Percentiles rank a stretch among this genome's conserved stretches.
Evolutionary conservation across 176 grass and related monocot genomes (phyloP).

Genomic region (Areca catechu): DNA sequence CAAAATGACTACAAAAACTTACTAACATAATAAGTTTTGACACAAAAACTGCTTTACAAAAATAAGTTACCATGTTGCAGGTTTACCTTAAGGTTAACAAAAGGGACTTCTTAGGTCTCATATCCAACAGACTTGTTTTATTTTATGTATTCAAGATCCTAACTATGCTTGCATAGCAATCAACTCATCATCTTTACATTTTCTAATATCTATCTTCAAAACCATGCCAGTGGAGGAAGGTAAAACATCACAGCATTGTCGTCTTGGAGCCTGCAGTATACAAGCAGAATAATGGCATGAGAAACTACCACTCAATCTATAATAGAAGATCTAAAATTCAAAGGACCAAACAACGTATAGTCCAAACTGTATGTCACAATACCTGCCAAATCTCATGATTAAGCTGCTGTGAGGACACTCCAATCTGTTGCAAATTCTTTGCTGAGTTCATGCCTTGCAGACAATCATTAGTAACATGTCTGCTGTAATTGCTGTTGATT

Average conservation of each 20-base stretch:
- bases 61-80: too few species aligned
- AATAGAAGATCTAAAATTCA: neutral
- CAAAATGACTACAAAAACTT: too few species aligned
- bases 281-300: conserved; percentile 5
- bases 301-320: conserved; percentile 4
- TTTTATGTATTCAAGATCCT: neutral
- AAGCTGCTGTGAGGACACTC: conserved; percentile 35
- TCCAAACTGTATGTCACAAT: neutral
- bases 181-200: conserved; percentile 82
- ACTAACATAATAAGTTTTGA: too few species aligned
- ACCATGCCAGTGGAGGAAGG: conserved; percentile 43
- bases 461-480: conserved; percentile 42
- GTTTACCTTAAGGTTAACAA: neutral
- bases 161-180: conserved; percentile 60
- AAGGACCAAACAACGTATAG: neutral
- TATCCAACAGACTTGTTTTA: neutral
- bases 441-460: conserved; percentile 20
- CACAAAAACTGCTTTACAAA: too few species aligned
- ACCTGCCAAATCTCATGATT: conserved; percentile 52
- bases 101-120: neutral
- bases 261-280: conserved; percentile 50
- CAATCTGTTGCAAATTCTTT: conserved; percentile 37
- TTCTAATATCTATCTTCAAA: conserved; percentile 66
- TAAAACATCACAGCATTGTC: conserved; percentile 81
- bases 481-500: conserved; percentile 52